These are phyloP conservation scores for Citropsis articulata DNA, from an alignment of 345 rosid species.

Conservation along the genomic window DNA sequence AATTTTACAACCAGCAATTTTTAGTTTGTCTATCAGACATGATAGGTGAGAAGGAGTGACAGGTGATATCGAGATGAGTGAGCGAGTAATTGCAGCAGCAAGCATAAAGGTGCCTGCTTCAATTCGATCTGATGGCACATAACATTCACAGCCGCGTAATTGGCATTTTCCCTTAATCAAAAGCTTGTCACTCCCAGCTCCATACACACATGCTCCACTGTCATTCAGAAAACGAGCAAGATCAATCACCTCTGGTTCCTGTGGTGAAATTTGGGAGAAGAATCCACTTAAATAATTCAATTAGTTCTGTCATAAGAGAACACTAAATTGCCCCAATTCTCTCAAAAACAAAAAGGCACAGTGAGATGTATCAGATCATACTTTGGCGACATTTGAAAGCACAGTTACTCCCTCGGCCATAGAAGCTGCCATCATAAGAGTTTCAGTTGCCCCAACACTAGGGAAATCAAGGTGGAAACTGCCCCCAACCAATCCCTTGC, in stretches of 20 bases:
- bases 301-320: constrained; percentile 1
- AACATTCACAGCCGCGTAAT: constrained; percentile 24
- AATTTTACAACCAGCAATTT: constrained; percentile 29
- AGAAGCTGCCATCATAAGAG: constrained; percentile 43
- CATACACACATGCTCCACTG: constrained; percentile 29
- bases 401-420: constrained; percentile 34
- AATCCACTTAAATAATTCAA: neutral
- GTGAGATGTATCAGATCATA: neutral
- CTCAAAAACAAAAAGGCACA: neutral
- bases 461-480: constrained; percentile 33
- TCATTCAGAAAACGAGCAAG: constrained; percentile 29
- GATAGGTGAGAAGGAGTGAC: constrained; percentile 23
- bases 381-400: constrained; percentile 38
- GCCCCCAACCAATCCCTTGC: constrained; percentile 33
- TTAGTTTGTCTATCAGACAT: constrained; percentile 22
- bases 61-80: constrained; percentile 31
- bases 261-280: neutral
- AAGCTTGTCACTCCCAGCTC: constrained; percentile 20
- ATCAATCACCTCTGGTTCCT: constrained; percentile 33
- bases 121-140: constrained; percentile 26
- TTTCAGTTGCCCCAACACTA: constrained; percentile 37
- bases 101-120: constrained; percentile 37
- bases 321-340: neutral
- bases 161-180: constrained; percentile 20
- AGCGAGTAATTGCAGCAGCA: constrained; percentile 38